Evolutionary conservation across 805 yeast species (phyloP).

Genomic region (Yamadazyma tumulicola): DNA sequence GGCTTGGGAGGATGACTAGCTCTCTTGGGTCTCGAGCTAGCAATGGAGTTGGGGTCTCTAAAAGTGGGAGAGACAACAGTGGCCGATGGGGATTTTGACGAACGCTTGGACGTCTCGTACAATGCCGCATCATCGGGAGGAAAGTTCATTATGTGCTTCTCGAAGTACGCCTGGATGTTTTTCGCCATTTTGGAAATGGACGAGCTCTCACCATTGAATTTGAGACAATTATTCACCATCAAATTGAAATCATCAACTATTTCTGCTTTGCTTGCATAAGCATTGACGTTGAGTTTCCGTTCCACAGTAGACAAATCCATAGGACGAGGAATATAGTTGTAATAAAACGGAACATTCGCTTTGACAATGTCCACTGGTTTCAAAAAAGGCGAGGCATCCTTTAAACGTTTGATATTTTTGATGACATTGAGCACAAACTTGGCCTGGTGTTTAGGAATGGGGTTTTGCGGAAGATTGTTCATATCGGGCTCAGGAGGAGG

Average conservation of each 20-base stretch:
- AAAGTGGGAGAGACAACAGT: background rate
- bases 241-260: constrained; percentile 75
- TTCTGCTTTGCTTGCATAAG: constrained; percentile 67
- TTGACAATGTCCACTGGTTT: constrained; percentile 88
- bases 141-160: constrained; percentile 87
- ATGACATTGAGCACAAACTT: constrained; percentile 75
- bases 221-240: constrained; percentile 78
- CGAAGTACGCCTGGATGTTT: constrained; percentile 86
- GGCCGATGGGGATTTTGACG: constrained; percentile 2
- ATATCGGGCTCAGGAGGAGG: constrained; percentile 74
- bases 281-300: constrained; percentile 63
- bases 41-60: constrained; percentile 49
- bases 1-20: constrained; percentile 96
- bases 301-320: constrained; percentile 95
- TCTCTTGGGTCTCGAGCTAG: constrained; percentile 88
- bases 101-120: constrained; percentile 17
- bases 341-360: constrained; percentile 86
- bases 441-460: constrained; percentile 80
- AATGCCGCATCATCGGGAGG: constrained; percentile 50
- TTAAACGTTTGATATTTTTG: constrained; percentile 82
- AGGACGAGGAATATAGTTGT: constrained; percentile 77
- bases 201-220: constrained; percentile 82
- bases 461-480: constrained; percentile 60
- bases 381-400: constrained; percentile 88
- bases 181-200: constrained; percentile 89